Percentiles rank a stretch among this genome's conserved stretches.
Conservation (phyloP, 257 asterid species). For the Salvia rosmarinus region DNA sequence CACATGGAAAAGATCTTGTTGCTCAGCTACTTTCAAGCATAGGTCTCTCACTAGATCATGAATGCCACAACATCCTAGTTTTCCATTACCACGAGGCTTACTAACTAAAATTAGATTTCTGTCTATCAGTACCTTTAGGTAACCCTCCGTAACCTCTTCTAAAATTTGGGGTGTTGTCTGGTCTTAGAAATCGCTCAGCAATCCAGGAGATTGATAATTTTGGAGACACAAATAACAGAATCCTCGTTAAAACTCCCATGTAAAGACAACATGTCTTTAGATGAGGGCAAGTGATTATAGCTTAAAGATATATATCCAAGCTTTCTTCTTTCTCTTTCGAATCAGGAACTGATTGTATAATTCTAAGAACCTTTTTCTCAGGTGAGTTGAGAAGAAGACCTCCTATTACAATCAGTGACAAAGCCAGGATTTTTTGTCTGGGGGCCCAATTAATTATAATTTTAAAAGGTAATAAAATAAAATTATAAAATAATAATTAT, state of each 20-base stretch:
- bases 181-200: slow-evolving; percentile 26
- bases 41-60: slow-evolving; percentile 25
- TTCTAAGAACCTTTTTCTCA: no score
- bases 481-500: no score
- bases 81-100: not conserved
- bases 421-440: no score
- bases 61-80: not conserved
- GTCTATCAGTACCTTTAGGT: not conserved
- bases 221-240: not conserved
- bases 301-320: slow-evolving; percentile 16
- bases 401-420: slow-evolving; percentile 10
- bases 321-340: not conserved
- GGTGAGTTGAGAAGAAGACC: slow-evolving; percentile 8
- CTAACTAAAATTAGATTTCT: not conserved
- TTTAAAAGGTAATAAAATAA: no score
- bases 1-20: not conserved
- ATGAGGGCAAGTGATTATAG: slow-evolving; percentile 24
- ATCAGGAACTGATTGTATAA: not conserved
- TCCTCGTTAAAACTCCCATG: slow-evolving; percentile 15
- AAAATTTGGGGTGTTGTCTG: not conserved
- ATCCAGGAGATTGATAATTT: not conserved
- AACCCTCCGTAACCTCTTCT: slow-evolving; percentile 1
- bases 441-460: no score
- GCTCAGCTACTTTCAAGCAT: not conserved
- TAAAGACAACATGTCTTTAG: slow-evolving; percentile 28